phyloP scores from a whole-genome alignment of 2,329 filamentous ascomycete species.

The Byssochlamys sp. region DNA sequence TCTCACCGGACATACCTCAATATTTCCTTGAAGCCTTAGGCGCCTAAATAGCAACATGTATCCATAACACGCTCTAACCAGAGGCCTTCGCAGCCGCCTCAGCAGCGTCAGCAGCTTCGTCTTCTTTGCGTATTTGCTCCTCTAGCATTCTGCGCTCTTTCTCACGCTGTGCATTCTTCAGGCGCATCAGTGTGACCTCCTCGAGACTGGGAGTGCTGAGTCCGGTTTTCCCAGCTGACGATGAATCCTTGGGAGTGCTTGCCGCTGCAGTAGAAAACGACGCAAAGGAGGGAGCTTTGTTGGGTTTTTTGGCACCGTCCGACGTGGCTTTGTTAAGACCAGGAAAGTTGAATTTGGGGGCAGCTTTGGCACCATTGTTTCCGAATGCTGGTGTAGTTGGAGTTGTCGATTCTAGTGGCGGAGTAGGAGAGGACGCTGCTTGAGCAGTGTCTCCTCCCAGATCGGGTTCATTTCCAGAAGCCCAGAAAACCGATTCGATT shows the following conservation, averaged over 20 bases:
- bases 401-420: slow-evolving; percentile 12
- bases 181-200: slow-evolving; percentile 45
- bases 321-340: slow-evolving; percentile 17
- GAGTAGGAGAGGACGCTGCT: slow-evolving; percentile 9
- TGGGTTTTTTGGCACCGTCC: slow-evolving; percentile 11
- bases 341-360: slow-evolving; percentile 25
- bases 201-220: slow-evolving; percentile 32
- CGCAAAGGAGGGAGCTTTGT: slow-evolving; percentile 33
- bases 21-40: neutral
- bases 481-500: slow-evolving; percentile 49
- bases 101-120: slow-evolving; percentile 34
- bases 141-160: slow-evolving; percentile 45
- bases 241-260: slow-evolving; percentile 17
- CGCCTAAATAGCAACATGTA: neutral
- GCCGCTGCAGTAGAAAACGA: slow-evolving; percentile 30
- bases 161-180: slow-evolving; percentile 48
- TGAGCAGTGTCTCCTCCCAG: slow-evolving; percentile 15
- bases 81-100: neutral
- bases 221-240: slow-evolving; percentile 12
- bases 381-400: slow-evolving; percentile 7
- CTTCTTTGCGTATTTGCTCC: slow-evolving; percentile 43
- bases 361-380: slow-evolving; percentile 6
- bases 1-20: neutral
- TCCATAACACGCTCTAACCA: neutral
- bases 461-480: slow-evolving; percentile 44